These are phyloP conservation scores for Cladosporium halotolerans DNA, from an alignment of 2,329 filamentous ascomycete species.

Conservation along the genomic window DNA sequence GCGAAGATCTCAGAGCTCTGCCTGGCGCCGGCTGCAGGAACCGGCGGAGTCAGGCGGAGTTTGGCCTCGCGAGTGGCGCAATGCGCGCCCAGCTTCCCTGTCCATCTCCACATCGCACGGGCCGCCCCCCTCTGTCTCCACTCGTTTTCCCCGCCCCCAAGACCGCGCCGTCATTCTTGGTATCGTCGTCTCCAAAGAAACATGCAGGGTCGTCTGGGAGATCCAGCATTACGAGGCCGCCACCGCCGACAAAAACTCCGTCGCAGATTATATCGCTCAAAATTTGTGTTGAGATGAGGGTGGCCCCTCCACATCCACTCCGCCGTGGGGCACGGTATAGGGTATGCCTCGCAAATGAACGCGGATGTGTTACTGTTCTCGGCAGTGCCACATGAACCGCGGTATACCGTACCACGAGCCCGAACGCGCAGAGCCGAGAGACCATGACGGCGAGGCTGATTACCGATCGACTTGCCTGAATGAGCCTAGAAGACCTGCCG, in stretches of 20 bases:
- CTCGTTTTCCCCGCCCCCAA: not conserved
- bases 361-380: not conserved
- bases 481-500: too few relatives aligned
- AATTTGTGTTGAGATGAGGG: not conserved
- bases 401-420: not conserved
- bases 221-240: not conserved
- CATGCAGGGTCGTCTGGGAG: not conserved
- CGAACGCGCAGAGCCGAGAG: too few relatives aligned
- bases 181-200: slow-evolving; percentile 1
- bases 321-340: not conserved
- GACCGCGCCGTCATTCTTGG: not conserved
- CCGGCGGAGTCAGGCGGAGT: not conserved
- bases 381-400: not conserved
- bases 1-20: not conserved
- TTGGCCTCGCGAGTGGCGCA: not conserved
- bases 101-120: not conserved
- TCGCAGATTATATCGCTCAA: not conserved
- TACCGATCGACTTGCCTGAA: too few relatives aligned
- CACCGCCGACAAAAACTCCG: slow-evolving; percentile 4
- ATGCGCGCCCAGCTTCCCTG: not conserved
- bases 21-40: not conserved
- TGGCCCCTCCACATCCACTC: not conserved
- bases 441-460: too few relatives aligned
- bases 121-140: not conserved
- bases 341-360: not conserved